phyloP scores from a whole-genome alignment of 1,139 yeast species.

The Geotrichum bryndzae region DNA sequence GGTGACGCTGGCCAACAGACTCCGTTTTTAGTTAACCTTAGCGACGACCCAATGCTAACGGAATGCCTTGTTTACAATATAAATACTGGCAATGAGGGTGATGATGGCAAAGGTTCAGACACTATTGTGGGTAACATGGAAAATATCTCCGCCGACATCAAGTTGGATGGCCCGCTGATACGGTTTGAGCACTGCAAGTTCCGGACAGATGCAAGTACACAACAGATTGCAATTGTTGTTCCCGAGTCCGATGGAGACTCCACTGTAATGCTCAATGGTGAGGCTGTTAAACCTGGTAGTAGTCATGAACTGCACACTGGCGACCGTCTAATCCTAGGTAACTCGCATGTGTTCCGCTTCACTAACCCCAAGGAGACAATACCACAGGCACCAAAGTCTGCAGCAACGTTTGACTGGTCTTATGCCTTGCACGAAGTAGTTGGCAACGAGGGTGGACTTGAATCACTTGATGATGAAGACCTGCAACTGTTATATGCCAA shows the following conservation, averaged over 20 bases:
- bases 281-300: conserved; percentile 17
- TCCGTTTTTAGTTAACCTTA: conserved; percentile 31
- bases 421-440: conserved; percentile 21
- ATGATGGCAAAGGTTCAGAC: not conserved
- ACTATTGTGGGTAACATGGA: conserved; percentile 27
- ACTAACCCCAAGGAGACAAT: conserved; percentile 27
- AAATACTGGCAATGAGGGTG: conserved; percentile 21
- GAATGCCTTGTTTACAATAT: conserved; percentile 31
- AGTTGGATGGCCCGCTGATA: conserved; percentile 24
- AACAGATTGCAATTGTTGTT: conserved; percentile 21
- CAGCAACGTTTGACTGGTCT: conserved; percentile 19
- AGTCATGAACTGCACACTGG: conserved; percentile 24
- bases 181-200: conserved; percentile 27
- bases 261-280: conserved; percentile 27
- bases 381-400: conserved; percentile 6
- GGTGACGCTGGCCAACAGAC: conserved; percentile 20
- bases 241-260: conserved; percentile 19
- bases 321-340: conserved; percentile 26
- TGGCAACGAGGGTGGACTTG: conserved; percentile 18
- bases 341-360: conserved; percentile 28
- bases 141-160: conserved; percentile 23
- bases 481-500: conserved; percentile 22
- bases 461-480: conserved; percentile 22
- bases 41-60: conserved; percentile 29
- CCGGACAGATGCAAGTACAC: conserved; percentile 16